Percentiles rank a stretch among this genome's conserved stretches.
phyloP scores from a whole-genome alignment of 306 rosid species.

The Fragaria nilgerrensis region DNA sequence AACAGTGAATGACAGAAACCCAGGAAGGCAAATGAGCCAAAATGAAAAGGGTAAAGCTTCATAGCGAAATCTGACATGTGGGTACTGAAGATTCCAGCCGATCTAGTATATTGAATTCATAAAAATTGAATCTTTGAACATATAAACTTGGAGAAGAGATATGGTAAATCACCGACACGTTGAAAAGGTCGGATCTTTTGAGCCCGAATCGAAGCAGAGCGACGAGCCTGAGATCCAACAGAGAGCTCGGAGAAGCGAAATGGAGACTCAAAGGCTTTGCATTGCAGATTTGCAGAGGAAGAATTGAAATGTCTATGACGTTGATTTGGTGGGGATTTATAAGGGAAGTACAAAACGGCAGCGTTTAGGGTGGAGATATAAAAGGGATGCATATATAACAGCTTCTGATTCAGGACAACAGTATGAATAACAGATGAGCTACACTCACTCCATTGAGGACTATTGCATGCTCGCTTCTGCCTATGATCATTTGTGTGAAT shows the following conservation, averaged over 20 bases:
- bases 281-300: not conserved
- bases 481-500: too few species aligned
- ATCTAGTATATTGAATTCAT: slow-evolving; percentile 5
- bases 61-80: slow-evolving; percentile 14
- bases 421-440: too few species aligned
- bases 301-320: slow-evolving; percentile 18
- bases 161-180: slow-evolving; percentile 44
- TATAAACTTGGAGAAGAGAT: not conserved
- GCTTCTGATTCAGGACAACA: too few species aligned
- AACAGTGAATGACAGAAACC: not conserved
- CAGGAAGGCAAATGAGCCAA: slow-evolving; percentile 7
- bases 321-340: not conserved
- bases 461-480: too few species aligned
- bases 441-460: too few species aligned
- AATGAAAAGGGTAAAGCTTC: not conserved
- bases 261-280: not conserved
- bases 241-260: not conserved
- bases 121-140: slow-evolving; percentile 18
- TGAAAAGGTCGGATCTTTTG: slow-evolving; percentile 30
- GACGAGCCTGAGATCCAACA: not conserved
- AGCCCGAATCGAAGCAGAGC: slow-evolving; percentile 6
- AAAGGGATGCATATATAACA: too few species aligned
- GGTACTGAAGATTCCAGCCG: slow-evolving; percentile 22
- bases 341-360: not conserved
- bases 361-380: not conserved